A percentile compares a stretch with the other conserved stretches of the same genome.
Evolutionary conservation across 768 basidiomycete species (phyloP).

Genomic region (Gymnopilus dilepis): DNA sequence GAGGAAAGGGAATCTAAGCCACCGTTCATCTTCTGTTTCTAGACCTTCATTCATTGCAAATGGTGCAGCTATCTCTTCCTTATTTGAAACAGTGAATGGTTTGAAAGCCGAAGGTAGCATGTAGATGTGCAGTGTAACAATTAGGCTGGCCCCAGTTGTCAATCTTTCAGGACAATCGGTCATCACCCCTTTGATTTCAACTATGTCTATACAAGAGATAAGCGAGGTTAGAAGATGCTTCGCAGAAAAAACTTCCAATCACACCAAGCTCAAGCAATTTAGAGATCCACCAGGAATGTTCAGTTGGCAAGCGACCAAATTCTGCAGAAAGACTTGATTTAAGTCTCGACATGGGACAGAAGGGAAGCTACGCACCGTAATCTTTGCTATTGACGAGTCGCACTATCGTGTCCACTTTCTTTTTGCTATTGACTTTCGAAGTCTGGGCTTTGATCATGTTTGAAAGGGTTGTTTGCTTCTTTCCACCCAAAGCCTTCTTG

Average conservation of each 20-base stretch:
- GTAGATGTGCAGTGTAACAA: constrained; percentile 77
- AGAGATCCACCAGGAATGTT: constrained; percentile 74
- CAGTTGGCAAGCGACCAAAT: constrained; percentile 77
- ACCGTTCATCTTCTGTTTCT: constrained; percentile 81
- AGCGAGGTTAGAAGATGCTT: not conserved
- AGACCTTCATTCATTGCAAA: constrained; percentile 73
- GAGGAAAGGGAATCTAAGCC: constrained; percentile 3
- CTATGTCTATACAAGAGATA: constrained; percentile 49
- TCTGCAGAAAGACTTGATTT: constrained; percentile 46
- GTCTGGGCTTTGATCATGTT: constrained; percentile 69
- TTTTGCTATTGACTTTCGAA: constrained; percentile 49
- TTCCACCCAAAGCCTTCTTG: constrained; percentile 47
- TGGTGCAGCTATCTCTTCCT: constrained; percentile 37
- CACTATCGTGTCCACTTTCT: constrained; percentile 66
- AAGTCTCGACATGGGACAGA: not conserved
- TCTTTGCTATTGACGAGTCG: constrained; percentile 68
- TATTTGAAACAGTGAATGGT: constrained; percentile 40
- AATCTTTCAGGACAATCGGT: constrained; percentile 78
- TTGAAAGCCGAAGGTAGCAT: constrained; percentile 74
- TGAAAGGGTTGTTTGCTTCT: constrained; percentile 70
- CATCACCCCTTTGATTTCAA: constrained; percentile 74
- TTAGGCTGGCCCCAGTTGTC: constrained; percentile 75
- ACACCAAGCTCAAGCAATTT: constrained; percentile 74
- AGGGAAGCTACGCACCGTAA: constrained; percentile 53
- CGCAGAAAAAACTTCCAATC: constrained; percentile 14